A percentile compares a stretch with the other conserved stretches of the same genome.
Conservation (phyloP, 176 grass and related monocot species). For the Phragmites australis region DNA sequence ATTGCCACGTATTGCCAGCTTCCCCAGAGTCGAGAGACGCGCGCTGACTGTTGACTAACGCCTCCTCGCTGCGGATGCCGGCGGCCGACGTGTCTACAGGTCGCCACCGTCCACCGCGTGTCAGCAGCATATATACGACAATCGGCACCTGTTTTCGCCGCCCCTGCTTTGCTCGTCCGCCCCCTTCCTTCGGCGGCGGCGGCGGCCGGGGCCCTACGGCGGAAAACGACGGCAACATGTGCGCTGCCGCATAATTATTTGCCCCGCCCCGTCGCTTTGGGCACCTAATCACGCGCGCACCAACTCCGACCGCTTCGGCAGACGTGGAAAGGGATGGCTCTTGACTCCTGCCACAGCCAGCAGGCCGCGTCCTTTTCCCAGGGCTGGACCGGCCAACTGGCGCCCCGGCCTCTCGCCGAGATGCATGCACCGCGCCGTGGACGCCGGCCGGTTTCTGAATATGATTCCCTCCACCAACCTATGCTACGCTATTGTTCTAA, state of each 20-base stretch:
- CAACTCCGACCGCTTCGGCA: slow-evolving; percentile 1
- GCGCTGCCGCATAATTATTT: background rate
- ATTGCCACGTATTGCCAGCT: no score
- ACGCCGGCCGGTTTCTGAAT: background rate
- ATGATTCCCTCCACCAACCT: slow-evolving; percentile 22
- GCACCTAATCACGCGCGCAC: slow-evolving; percentile 20
- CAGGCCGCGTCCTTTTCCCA: slow-evolving; percentile 19
- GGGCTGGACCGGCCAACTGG: slow-evolving; percentile 22
- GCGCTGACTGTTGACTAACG: no score
- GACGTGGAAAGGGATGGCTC: background rate
- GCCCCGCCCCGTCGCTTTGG: background rate
- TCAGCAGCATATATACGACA: background rate
- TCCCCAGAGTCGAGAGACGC: no score
- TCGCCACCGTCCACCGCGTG: background rate
- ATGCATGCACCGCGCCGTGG: background rate
- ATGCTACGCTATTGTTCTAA: no score
- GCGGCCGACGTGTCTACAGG: background rate
- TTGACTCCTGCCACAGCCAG: background rate
- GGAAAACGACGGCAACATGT: slow-evolving; percentile 24
- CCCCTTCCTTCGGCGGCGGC: background rate
- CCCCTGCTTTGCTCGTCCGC: background rate
- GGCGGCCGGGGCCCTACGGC: background rate
- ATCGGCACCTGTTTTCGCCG: slow-evolving; percentile 10
- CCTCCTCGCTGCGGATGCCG: no score
- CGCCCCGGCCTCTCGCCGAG: background rate